Percentiles rank a stretch among this genome's conserved stretches.
Conservation (phyloP, 208 protist species). For the Trypanosoma melophagium region DNA sequence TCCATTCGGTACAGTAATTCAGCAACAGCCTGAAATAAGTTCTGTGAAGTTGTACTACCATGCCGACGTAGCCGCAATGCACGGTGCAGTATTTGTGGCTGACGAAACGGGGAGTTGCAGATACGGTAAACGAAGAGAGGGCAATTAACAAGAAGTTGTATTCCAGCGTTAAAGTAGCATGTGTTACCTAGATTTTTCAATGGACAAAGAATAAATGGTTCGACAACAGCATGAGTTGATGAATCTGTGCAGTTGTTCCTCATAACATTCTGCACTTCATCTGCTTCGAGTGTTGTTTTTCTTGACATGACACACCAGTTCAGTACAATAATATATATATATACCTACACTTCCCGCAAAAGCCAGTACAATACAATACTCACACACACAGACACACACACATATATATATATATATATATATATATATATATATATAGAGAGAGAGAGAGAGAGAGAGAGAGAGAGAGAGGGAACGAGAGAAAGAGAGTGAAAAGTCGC, state of each 20-base stretch:
- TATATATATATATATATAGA: too few species aligned
- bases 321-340: too few species aligned
- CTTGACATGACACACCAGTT: too few species aligned
- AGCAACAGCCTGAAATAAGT: slow-evolving; percentile 49
- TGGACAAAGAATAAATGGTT: slow-evolving; percentile 68
- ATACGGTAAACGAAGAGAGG: slow-evolving; percentile 63
- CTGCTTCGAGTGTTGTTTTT: too few species aligned
- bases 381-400: too few species aligned
- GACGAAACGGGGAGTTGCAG: slow-evolving; percentile 41
- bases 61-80: slow-evolving; percentile 29
- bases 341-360: too few species aligned
- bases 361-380: too few species aligned
- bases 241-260: not conserved
- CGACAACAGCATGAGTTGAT: not conserved
- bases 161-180: slow-evolving; percentile 96
- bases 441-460: too few species aligned
- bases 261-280: not conserved
- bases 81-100: slow-evolving; percentile 8
- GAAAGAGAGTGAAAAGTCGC: too few species aligned
- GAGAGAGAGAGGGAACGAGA: too few species aligned
- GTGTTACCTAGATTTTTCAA: slow-evolving; percentile 97
- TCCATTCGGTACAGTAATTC: slow-evolving; percentile 69
- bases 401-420: too few species aligned
- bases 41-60: slow-evolving; percentile 34
- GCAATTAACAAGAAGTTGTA: slow-evolving; percentile 94